phyloP scores from a whole-genome alignment of 306 rosid species.

The Casuarina equisetifolia region DNA sequence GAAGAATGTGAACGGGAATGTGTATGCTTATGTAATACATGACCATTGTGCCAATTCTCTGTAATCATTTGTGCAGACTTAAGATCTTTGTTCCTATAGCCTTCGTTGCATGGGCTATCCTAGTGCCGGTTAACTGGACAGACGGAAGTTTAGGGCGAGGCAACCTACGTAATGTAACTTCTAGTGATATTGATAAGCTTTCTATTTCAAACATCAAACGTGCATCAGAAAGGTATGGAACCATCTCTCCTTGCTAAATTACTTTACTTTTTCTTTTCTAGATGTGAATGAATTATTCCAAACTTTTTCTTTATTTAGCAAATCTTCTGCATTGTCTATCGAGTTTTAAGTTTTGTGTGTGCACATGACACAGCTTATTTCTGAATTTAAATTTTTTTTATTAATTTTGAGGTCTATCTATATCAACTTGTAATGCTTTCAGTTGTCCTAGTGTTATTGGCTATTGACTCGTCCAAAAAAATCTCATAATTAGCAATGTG shows the following conservation, averaged over 20 bases:
- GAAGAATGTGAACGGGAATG: background rate
- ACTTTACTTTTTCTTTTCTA: background rate
- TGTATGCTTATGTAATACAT: background rate
- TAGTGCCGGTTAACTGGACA: conserved; percentile 87
- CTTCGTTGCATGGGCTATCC: conserved; percentile 68
- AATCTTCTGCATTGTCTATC: background rate
- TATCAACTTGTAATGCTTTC: background rate
- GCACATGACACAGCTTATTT: background rate
- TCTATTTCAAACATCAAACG: conserved; percentile 67
- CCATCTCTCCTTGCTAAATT: conserved; percentile 18
- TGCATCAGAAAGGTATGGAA: conserved; percentile 62
- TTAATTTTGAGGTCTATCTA: background rate
- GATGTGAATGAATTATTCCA: background rate
- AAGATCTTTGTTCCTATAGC: conserved; percentile 95
- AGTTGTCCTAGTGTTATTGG: background rate
- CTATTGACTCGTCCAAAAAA: background rate
- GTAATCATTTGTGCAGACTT: conserved; percentile 53
- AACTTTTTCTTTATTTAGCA: background rate
- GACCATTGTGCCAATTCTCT: conserved; percentile 11
- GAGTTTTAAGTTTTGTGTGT: background rate
- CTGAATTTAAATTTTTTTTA: background rate
- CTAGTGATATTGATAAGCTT: conserved; percentile 83
- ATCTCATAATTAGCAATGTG: background rate
- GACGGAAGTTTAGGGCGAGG: conserved; percentile 32
- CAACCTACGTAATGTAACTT: conserved; percentile 48